Evolutionary conservation across 495 filamentous ascomycete species (phyloP).

Genomic region (Cercophora newfieldiana): DNA sequence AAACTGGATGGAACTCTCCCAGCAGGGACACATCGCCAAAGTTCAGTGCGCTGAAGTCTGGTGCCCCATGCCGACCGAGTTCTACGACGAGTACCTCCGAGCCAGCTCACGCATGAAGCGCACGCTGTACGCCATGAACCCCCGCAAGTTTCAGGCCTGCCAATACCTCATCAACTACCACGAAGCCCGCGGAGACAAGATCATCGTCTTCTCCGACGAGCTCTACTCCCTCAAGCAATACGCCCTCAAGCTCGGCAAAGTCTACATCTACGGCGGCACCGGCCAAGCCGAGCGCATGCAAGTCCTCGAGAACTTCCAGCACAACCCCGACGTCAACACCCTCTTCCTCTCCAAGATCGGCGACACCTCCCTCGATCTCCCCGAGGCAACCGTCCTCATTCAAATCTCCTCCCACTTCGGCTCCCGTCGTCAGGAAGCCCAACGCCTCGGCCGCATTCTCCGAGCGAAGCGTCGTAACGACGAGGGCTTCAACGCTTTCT

Average conservation of each 20-base stretch:
- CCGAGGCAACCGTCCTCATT: constrained; percentile 95
- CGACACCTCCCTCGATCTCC: constrained; percentile 94
- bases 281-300: constrained; percentile 81
- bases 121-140: constrained; percentile 96
- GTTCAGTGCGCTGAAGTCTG: constrained; percentile 98
- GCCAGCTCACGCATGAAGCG: constrained; percentile 54
- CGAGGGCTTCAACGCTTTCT: constrained; percentile 99
- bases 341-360: constrained; percentile 98
- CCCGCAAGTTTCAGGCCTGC: constrained; percentile 92
- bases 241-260: constrained; percentile 79
- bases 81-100: constrained; percentile 88
- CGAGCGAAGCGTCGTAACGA: constrained; percentile 95
- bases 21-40: constrained; percentile 95
- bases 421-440: constrained; percentile 94
- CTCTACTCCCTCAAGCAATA: constrained; percentile 90
- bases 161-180: constrained; percentile 98
- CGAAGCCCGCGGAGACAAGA: constrained; percentile 93
- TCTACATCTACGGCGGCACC: constrained; percentile 92
- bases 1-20: constrained; percentile 98
- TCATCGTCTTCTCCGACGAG: constrained; percentile 99
- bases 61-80: constrained; percentile 99
- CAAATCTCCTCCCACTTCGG: constrained; percentile 99
- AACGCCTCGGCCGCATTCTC: constrained; percentile 91
- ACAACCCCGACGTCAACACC: constrained; percentile 89
- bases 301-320: constrained; percentile 95